These are phyloP conservation scores for Cutaneotrichosporon arboriforme DNA, from an alignment of 1,284 basidiomycete species.

Conservation along the genomic window DNA sequence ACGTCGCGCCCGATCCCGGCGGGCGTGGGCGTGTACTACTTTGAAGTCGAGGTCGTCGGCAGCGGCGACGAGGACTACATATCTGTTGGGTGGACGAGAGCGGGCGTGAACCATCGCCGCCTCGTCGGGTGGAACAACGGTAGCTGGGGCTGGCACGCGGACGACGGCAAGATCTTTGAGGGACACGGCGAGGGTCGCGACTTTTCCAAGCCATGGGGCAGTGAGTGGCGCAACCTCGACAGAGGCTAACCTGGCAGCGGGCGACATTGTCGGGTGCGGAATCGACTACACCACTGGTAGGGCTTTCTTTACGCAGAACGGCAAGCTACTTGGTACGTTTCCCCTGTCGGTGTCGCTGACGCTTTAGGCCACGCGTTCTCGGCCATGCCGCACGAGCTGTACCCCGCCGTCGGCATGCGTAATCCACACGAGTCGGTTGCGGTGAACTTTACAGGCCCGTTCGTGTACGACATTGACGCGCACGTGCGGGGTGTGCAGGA, in stretches of 20 bases:
- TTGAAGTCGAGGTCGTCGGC: slow-evolving; percentile 67
- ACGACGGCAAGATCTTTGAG: slow-evolving; percentile 75
- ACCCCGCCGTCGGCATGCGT: slow-evolving; percentile 80
- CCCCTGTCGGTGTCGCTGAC: too few species aligned
- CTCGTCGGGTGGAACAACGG: slow-evolving; percentile 83
- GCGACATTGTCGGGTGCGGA: slow-evolving; percentile 81
- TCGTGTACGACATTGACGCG: slow-evolving; percentile 79
- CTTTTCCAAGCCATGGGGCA: slow-evolving; percentile 59
- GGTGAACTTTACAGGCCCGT: slow-evolving; percentile 75
- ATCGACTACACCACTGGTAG: slow-evolving; percentile 73
- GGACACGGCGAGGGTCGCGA: slow-evolving; percentile 62
- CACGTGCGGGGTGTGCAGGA: slow-evolving; percentile 53
- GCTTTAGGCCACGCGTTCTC: slow-evolving; percentile 61
- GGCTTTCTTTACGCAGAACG: slow-evolving; percentile 88
- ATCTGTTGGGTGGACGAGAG: slow-evolving; percentile 63
- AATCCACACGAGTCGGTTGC: slow-evolving; percentile 52
- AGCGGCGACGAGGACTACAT: slow-evolving; percentile 69
- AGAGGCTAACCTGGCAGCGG: slow-evolving; percentile 51
- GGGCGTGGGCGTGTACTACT: slow-evolving; percentile 83
- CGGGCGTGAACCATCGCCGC: slow-evolving; percentile 60
- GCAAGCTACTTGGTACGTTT: slow-evolving; percentile 62
- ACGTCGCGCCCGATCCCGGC: slow-evolving; percentile 69
- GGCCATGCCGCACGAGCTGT: slow-evolving; percentile 59
- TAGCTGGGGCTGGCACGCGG: slow-evolving; percentile 94
- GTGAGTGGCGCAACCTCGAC: slow-evolving; percentile 20